Evolutionary conservation across 164 flowering plant genomes (phyloP), one percentile per base, ranked within the genome.

Genomic region (Kalanchoe fedtschenkoi): DNA sequence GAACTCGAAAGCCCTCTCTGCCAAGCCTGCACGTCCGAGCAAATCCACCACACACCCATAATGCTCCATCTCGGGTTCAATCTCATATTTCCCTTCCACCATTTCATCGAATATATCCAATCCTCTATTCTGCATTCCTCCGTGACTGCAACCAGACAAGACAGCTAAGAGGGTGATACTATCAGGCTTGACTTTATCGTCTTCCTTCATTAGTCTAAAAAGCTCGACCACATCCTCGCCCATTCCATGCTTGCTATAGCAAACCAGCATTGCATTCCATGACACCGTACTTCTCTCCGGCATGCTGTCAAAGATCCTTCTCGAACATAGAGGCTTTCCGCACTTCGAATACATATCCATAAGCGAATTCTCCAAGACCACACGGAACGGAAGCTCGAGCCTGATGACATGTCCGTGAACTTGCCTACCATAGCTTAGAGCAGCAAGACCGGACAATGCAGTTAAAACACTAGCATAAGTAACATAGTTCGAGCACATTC

Each of bases 281-380:
- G 92, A 80, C 37, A 81, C 71, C 22, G 72, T 74, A 57, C 77
- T 79, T 72, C 84, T 79, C 61, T 84, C 89, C 8, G 73, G 38
- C 80, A 86, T 82, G 60, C 64, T 58, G 69, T 86, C 79, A 65
- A 86, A 86, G 7, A 84, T 59, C 67, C 82, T 72, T 67, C 89
- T 76, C 0, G 92, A 60, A 35, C 82, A 84, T n/a, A 42, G 53
- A 14, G 81, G 76, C 58, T 71, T 78, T 56, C 92, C 92, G 73
- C 89, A 86, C 77, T 86, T 86, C 35, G 89, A 76, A 68, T 86
- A 86, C 92, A 86, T 86, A 68, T 86, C 89, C 39, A 86, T 82
- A 51, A 86, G 60, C 58, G 89, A 86, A 64, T 86, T 86, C 68
- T 80, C 80, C 60, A 86, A 83, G 59, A 79, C 84, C 28, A 74